phyloP scores from a whole-genome alignment of 306 rosid genomes.

The Quercus gilva region DNA sequence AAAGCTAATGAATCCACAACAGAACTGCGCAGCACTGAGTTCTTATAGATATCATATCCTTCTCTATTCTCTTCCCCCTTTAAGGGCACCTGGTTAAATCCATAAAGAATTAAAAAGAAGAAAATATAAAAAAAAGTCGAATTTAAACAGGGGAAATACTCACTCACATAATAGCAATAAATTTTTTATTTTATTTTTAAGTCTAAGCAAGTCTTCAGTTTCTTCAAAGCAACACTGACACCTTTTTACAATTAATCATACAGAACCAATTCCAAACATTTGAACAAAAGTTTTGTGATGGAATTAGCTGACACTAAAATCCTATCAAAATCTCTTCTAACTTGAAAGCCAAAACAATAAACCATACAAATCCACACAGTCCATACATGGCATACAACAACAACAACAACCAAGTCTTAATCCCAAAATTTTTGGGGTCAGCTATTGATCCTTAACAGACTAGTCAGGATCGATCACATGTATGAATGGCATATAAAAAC shows the following conservation, averaged over 20 bases:
- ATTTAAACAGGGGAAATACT: not conserved
- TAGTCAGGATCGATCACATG: too few relatives aligned
- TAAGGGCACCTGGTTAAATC: not conserved
- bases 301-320: not conserved
- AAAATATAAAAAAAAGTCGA: too few relatives aligned
- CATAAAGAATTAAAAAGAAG: not conserved
- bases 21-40: not conserved
- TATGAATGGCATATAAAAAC: not conserved
- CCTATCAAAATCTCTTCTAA: not conserved
- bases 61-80: not conserved
- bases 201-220: too few relatives aligned
- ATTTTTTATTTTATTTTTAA: too few relatives aligned
- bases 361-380: not conserved
- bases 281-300: too few relatives aligned
- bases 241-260: too few relatives aligned
- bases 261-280: too few relatives aligned
- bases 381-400: not conserved
- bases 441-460: too few relatives aligned
- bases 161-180: not conserved
- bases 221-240: too few relatives aligned
- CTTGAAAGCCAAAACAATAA: not conserved
- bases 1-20: constrained; percentile 2
- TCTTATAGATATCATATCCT: not conserved
- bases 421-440: too few relatives aligned
- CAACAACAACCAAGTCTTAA: too few relatives aligned